Conservation (phyloP, 176 grass and related monocot species). For the Musa schizocarpa region DNA sequence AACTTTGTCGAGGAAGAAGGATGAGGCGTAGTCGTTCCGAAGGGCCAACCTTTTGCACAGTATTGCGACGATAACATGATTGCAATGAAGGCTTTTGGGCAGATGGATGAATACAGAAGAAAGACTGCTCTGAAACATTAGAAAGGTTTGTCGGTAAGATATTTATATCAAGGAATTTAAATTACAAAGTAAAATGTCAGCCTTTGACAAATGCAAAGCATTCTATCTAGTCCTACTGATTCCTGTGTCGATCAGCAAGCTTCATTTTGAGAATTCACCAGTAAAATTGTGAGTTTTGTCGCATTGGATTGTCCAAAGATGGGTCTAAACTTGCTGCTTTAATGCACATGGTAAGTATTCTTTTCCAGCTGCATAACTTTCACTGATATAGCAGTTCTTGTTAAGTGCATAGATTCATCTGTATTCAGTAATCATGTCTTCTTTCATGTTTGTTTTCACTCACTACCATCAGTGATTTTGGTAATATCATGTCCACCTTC, state of each 20-base stretch:
- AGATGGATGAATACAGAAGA: conserved; percentile 29
- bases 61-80: conserved; percentile 33
- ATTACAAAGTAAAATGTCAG: neutral
- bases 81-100: conserved; percentile 25
- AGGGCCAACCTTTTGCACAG: conserved; percentile 37
- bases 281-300: neutral
- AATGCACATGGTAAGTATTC: neutral
- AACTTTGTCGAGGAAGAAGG: conserved; percentile 31
- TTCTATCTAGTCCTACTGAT: neutral
- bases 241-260: neutral
- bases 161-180: neutral
- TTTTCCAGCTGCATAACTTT: neutral
- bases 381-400: neutral
- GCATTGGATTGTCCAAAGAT: too few relatives aligned
- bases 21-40: conserved; percentile 36
- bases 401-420: neutral
- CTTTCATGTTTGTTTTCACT: too few relatives aligned
- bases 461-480: neutral
- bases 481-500: neutral
- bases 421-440: neutral
- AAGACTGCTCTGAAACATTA: conserved; percentile 16
- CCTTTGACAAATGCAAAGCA: neutral
- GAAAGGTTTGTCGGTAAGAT: neutral
- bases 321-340: neutral
- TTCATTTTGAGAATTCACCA: neutral